These are phyloP conservation scores for Hyaloraphidium curvatum DNA, from an alignment of 192 early-diverging fungal genomes.

Conservation along the genomic window DNA sequence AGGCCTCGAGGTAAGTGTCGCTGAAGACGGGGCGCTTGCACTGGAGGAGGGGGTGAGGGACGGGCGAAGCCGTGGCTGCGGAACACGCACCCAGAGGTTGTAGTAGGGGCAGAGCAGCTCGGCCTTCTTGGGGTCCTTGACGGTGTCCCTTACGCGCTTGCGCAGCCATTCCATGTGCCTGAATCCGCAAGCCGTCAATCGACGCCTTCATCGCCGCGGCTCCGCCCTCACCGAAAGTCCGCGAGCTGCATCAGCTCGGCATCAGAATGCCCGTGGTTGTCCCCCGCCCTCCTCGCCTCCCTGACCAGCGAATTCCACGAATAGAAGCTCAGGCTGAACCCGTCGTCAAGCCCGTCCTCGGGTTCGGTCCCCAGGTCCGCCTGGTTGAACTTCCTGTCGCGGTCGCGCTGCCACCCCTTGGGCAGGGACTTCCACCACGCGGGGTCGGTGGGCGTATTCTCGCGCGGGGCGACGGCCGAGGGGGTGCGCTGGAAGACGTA, in stretches of 20 bases:
- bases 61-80: too few relatives aligned
- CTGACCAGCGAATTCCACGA: too few relatives aligned
- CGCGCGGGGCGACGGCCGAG: not conserved
- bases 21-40: not conserved
- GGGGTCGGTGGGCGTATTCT: not conserved
- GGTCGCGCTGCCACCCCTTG: not conserved
- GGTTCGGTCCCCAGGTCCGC: not conserved
- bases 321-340: not conserved
- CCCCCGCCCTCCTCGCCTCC: too few relatives aligned
- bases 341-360: not conserved
- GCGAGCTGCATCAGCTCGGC: not conserved
- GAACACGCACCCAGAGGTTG: too few relatives aligned
- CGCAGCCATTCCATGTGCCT: not conserved
- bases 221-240: not conserved
- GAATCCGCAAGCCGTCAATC: conserved; percentile 2
- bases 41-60: too few relatives aligned
- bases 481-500: not conserved
- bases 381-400: not conserved
- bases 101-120: not conserved
- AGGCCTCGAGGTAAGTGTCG: not conserved
- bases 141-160: not conserved
- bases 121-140: not conserved
- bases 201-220: too few relatives aligned
- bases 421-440: not conserved
- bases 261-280: not conserved